phyloP scores from a whole-genome alignment of 106 monocot species.

The Dendrobium nobile region DNA sequence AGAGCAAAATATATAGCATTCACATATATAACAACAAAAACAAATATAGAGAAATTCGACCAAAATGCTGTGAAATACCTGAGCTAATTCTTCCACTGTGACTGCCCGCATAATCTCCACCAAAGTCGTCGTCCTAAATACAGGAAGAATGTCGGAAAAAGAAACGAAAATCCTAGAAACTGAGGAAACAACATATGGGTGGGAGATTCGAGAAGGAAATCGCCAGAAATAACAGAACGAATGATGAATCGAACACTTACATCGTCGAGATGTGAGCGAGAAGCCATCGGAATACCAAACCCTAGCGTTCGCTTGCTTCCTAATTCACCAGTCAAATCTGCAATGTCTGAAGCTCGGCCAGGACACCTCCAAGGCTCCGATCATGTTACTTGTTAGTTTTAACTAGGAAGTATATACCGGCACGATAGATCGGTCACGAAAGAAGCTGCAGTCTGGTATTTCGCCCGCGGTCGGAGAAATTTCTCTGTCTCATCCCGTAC shows the following conservation, averaged over 20 bases:
- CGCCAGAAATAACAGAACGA: neutral
- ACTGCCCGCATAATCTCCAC: slow-evolving; percentile 10
- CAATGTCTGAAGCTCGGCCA: no score
- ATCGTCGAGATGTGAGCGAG: slow-evolving; percentile 6
- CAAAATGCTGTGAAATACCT: neutral
- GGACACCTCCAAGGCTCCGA: no score
- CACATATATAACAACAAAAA: neutral
- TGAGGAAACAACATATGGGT: neutral
- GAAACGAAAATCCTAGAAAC: neutral
- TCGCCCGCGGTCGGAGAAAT: no score
- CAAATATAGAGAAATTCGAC: neutral
- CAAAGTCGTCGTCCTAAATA: slow-evolving; percentile 26
- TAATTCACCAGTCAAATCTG: neutral
- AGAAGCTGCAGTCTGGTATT: no score
- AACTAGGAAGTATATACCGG: no score
- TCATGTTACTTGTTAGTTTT: no score
- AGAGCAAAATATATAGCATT: neutral
- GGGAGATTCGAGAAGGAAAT: neutral
- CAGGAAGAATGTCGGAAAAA: neutral
- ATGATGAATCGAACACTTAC: neutral
- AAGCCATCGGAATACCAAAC: neutral
- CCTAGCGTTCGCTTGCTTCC: slow-evolving; percentile 2
- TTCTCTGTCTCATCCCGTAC: no score
- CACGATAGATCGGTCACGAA: no score
- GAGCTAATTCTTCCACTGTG: neutral